Evolutionary conservation across 768 basidiomycete species (phyloP).

Genomic region (Boletus rubropictus): DNA sequence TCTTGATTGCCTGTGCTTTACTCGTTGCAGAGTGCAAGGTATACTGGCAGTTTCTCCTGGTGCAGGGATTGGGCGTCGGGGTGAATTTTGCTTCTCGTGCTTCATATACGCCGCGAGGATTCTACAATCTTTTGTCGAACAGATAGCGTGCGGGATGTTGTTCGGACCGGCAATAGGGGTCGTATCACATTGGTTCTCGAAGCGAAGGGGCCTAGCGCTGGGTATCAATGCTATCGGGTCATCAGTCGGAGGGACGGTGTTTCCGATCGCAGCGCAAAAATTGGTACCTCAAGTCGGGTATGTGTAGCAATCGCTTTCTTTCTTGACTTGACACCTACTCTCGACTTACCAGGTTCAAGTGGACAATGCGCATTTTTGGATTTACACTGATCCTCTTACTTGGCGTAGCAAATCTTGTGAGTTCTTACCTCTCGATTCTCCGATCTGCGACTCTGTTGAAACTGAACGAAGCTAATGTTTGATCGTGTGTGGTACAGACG

Average conservation of each 20-base stretch:
- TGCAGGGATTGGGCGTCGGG: constrained; percentile 64
- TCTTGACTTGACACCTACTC: background rate
- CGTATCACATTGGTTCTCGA: constrained; percentile 71
- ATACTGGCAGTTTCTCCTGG: constrained; percentile 77
- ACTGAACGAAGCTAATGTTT: background rate
- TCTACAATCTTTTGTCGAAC: background rate
- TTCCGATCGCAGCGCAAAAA: constrained; percentile 56
- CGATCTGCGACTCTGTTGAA: background rate
- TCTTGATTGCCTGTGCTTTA: constrained; percentile 53
- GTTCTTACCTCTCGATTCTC: constrained; percentile 2
- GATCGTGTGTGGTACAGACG: constrained; percentile 10
- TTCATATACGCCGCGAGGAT: background rate
- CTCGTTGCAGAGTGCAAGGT: constrained; percentile 63
- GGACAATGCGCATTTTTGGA: constrained; percentile 70
- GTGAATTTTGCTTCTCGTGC: constrained; percentile 32
- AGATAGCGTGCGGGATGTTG: constrained; percentile 47
- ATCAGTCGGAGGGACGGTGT: constrained; percentile 61
- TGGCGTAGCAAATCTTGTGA: constrained; percentile 49
- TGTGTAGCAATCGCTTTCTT: constrained; percentile 12
- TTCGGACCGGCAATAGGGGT: constrained; percentile 58
- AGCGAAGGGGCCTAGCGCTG: constrained; percentile 48
- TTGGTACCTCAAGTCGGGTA: constrained; percentile 54
- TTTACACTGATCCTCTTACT: constrained; percentile 53
- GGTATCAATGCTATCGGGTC: constrained; percentile 62
- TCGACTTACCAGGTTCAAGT: constrained; percentile 51